phyloP scores from a whole-genome alignment of 2,329 filamentous ascomycete genomes.

The Aspergillus melleus region DNA sequence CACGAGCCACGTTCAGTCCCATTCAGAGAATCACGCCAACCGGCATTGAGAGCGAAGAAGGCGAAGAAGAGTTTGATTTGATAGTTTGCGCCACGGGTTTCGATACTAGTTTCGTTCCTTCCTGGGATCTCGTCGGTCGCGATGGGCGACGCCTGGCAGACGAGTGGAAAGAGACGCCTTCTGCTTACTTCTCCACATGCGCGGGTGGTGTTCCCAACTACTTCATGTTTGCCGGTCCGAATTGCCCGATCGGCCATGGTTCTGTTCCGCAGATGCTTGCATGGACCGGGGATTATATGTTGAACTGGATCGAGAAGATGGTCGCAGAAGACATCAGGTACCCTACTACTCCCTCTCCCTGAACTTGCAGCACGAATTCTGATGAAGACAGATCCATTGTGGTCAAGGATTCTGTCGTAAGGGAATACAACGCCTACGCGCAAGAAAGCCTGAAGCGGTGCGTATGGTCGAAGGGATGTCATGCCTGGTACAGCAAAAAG shows the following conservation, averaged over 20 bases:
- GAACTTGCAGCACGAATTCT: background rate
- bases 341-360: background rate
- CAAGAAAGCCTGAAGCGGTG: slow-evolving; percentile 22
- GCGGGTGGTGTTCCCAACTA: slow-evolving; percentile 28
- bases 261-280: slow-evolving; percentile 17
- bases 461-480: slow-evolving; percentile 29
- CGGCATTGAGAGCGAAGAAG: slow-evolving; percentile 22
- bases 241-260: slow-evolving; percentile 24
- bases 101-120: slow-evolving; percentile 39
- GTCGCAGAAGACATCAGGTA: slow-evolving; percentile 19
- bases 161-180: slow-evolving; percentile 22
- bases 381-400: slow-evolving; percentile 11
- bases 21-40: slow-evolving; percentile 24
- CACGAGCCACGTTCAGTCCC: slow-evolving; percentile 16
- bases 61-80: slow-evolving; percentile 26
- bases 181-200: slow-evolving; percentile 26
- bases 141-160: slow-evolving; percentile 20
- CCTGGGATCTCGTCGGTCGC: slow-evolving; percentile 35
- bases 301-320: slow-evolving; percentile 30
- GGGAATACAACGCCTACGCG: slow-evolving; percentile 22
- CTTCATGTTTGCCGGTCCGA: slow-evolving; percentile 30
- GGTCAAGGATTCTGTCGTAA: slow-evolving; percentile 18
- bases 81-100: slow-evolving; percentile 45
- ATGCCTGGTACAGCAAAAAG: slow-evolving; percentile 26
- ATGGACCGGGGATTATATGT: slow-evolving; percentile 25